phyloP scores from a whole-genome alignment of 176 grass and related monocot species.

The Oryza meridionalis region DNA sequence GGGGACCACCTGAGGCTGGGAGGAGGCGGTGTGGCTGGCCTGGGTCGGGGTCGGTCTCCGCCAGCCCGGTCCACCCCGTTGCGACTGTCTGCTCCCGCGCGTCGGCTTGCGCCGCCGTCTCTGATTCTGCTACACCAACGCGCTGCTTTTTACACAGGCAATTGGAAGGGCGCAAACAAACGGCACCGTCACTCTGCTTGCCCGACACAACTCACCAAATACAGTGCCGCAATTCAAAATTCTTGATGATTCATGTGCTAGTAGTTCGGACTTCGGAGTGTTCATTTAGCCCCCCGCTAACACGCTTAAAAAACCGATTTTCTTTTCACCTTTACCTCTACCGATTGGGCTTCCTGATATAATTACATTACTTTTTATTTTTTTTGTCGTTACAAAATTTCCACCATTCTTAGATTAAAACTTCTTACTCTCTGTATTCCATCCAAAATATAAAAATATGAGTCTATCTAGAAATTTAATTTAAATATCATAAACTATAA shows the following conservation, averaged over 20 bases:
- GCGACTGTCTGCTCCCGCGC: slow-evolving; percentile 21
- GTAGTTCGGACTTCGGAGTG: no score
- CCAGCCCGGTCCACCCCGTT: slow-evolving; percentile 38
- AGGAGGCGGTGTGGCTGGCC: neutral
- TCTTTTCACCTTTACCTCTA: no score
- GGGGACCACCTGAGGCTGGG: neutral
- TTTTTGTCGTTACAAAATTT: no score
- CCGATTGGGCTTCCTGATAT: no score
- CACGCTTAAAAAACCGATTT: no score
- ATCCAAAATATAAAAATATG: no score
- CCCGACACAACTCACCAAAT: neutral
- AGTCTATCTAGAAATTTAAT: no score
- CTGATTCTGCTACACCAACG: slow-evolving; percentile 10
- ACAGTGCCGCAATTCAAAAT: neutral
- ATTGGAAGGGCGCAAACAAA: neutral
- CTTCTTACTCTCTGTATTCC: no score
- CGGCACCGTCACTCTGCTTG: neutral
- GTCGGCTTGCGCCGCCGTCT: slow-evolving; percentile 30
- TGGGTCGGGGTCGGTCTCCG: slow-evolving; percentile 20
- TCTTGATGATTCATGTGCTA: neutral
- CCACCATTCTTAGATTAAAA: no score
- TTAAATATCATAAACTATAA: no score
- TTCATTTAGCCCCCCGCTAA: no score
- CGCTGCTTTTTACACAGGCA: neutral
- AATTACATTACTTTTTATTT: no score